phyloP scores from a whole-genome alignment of 768 basidiomycete genomes.

The Astraeus odoratus region DNA sequence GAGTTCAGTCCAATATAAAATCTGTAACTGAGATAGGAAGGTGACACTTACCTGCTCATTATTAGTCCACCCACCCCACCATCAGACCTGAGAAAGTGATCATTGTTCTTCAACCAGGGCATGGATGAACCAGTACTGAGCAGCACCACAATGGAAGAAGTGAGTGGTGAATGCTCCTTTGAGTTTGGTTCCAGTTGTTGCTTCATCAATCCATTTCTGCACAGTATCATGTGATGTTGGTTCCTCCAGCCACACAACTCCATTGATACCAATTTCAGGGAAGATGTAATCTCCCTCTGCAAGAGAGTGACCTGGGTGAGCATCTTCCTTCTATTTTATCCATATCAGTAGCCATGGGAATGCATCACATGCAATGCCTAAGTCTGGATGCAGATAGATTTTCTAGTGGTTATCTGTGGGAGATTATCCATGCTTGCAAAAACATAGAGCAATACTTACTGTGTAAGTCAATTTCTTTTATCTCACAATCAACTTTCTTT shows the following conservation, averaged over 20 bases:
- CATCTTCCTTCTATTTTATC: background rate
- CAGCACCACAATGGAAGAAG: conserved; percentile 22
- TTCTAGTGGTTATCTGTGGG: conserved; percentile 4
- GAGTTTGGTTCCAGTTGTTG: conserved; percentile 3
- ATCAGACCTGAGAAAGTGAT: conserved; percentile 28
- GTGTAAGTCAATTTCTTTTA: conserved; percentile 14
- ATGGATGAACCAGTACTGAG: conserved; percentile 25
- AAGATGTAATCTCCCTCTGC: conserved; percentile 15
- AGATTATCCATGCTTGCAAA: background rate
- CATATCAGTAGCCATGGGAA: background rate
- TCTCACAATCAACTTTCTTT: conserved; percentile 17
- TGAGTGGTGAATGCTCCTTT: conserved; percentile 19
- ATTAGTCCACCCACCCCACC: conserved; percentile 40
- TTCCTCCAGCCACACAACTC: conserved; percentile 17
- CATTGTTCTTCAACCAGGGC: conserved; percentile 30
- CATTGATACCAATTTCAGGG: conserved; percentile 16
- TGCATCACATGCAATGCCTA: background rate
- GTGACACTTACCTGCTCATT: conserved; percentile 27
- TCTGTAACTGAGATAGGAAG: background rate
- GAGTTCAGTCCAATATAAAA: background rate
- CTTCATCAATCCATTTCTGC: conserved; percentile 14
- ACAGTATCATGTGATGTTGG: conserved; percentile 17
- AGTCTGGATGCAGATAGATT: background rate
- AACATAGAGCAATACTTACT: background rate
- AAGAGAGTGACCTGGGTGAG: conserved; percentile 5